These are phyloP conservation scores for Pseudogymnoascus sp. DNA, from an alignment of 2,329 filamentous ascomycete species.

Conservation along the genomic window DNA sequence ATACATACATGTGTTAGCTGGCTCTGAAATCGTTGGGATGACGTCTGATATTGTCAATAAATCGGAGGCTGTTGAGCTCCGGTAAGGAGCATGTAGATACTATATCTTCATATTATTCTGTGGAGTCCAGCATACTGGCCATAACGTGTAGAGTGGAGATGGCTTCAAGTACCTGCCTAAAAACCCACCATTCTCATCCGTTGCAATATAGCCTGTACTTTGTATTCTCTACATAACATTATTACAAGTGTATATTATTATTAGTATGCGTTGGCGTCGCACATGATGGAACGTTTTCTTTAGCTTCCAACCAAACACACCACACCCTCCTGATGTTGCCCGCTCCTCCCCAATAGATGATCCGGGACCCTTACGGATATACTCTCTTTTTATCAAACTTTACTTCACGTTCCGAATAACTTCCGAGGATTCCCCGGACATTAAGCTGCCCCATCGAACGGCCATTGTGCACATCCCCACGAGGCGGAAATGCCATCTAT, in stretches of 20 bases:
- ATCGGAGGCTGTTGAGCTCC: neutral
- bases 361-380: neutral
- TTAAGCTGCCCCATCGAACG: neutral
- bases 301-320: neutral
- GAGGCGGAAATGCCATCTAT: neutral
- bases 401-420: neutral
- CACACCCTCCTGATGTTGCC: neutral
- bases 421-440: neutral
- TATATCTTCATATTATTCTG: neutral
- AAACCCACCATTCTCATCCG: neutral
- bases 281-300: neutral
- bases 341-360: neutral
- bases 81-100: neutral
- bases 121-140: neutral
- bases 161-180: neutral
- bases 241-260: neutral
- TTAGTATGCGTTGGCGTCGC: neutral
- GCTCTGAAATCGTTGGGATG: neutral
- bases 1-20: neutral
- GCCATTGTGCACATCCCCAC: neutral
- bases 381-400: neutral
- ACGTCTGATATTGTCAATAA: constrained; percentile 2
- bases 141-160: neutral
- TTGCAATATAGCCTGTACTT: neutral
- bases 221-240: neutral